Percentiles rank a stretch among this genome's conserved stretches.
Conservation (phyloP, 495 filamentous ascomycete genomes). For the Cercophora newfieldiana region DNA sequence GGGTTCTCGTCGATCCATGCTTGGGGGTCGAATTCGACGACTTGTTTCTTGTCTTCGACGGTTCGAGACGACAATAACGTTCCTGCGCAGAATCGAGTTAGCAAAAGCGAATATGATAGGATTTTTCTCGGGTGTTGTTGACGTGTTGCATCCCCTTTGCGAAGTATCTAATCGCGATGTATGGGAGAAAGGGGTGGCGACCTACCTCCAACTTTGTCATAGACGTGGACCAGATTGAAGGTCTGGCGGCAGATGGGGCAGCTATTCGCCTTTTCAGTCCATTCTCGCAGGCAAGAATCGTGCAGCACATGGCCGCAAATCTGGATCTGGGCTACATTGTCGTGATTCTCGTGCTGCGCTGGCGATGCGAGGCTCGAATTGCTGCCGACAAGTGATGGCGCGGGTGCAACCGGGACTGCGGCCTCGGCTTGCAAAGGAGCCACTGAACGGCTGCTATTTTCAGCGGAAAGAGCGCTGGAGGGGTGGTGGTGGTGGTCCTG, state of each 20-base stretch:
- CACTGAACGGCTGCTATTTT: conserved; percentile 6
- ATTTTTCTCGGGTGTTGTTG: background rate
- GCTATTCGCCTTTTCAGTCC: conserved; percentile 94
- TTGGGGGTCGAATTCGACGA: conserved; percentile 80
- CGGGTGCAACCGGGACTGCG: conserved; percentile 44
- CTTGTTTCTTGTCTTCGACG: conserved; percentile 87
- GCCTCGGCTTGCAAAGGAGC: conserved; percentile 21
- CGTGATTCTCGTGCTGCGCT: conserved; percentile 45
- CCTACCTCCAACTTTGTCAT: conserved; percentile 73
- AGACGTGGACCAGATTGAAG: conserved; percentile 88
- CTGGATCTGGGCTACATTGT: conserved; percentile 51
- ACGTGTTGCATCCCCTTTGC: background rate
- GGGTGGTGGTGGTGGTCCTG: background rate
- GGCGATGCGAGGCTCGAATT: conserved; percentile 43
- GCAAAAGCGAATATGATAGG: conserved; percentile 3
- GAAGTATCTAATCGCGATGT: conserved; percentile 1
- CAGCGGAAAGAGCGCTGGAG: background rate
- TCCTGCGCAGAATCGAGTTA: conserved; percentile 52
- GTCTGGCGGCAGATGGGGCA: conserved; percentile 92
- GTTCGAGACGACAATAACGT: conserved; percentile 73
- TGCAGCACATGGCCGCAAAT: conserved; percentile 88
- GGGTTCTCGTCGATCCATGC: conserved; percentile 73
- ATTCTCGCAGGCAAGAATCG: conserved; percentile 85
- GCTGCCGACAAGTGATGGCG: conserved; percentile 19
- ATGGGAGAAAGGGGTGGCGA: conserved; percentile 22